Base-by-base conservation (phyloP, 2,329 filamentous ascomycete genomes). In the Xylariaceae sp. region DNA sequence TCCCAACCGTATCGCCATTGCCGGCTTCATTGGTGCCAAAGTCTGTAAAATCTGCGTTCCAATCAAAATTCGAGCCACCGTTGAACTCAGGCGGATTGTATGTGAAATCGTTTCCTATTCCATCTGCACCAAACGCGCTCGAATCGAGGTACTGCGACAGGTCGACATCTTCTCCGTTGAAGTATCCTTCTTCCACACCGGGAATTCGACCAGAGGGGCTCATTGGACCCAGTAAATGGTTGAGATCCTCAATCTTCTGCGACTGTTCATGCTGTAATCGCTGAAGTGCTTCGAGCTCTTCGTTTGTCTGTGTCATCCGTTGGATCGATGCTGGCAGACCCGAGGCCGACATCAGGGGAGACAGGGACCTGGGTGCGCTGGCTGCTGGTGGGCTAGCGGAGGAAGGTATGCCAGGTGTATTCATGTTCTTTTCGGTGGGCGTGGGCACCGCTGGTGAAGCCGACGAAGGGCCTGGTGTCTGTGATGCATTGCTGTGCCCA, bases 171-270 rank as follows among this genome's bases (percentile, higher is more conserved):
- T 71, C 69, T 9, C 62, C 63, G 44, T 72, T n/a, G 33, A 35
- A 35, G 17, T 35, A 73, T 9, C 65, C 62, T 3, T 75, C 72
- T 19, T 69, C 69, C 2, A 93, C 63, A 4, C 87, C 87, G 1
- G 88, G 86, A 28, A 95, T 87, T 13, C 78, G 76, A 4, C 88
- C 89, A 0, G 80, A 87, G 0, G 89, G 89, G 55, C 84, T 90
- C 11, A 95, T 73, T 0, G 89, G 89, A 6, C 86, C 83, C 7
- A 96, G 74, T 13, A 89, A 69, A 41, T 79, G 81, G 38, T 81
- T 81, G 9, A 96, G 72, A 43, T 87, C 81, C 47, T 87, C 79
- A 1, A 96, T 85, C 37, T 86, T 85, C 36, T 76, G 76, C 45
- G 85, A 82, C 56, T 95, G 89, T 45, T 91, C 82, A 18, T 80